Percentiles rank a stretch among this genome's conserved stretches.
Conservation (phyloP, 2,329 filamentous ascomycete species). For the Ambrosiella xylebori region DNA sequence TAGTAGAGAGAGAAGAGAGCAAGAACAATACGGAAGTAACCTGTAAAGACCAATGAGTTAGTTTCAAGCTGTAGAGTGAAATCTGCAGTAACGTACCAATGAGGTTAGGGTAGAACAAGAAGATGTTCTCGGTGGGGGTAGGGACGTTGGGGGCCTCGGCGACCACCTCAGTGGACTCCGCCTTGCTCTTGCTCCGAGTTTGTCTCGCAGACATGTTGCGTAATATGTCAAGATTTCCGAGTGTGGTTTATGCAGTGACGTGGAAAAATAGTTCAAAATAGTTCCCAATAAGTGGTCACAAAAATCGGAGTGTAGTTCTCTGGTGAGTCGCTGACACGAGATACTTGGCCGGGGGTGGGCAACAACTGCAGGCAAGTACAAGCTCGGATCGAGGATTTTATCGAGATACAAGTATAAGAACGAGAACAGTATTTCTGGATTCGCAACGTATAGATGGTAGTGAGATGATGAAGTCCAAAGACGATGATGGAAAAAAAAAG, state of each 20-base stretch:
- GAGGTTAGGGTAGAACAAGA: slow-evolving; percentile 65
- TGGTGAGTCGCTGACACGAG: neutral
- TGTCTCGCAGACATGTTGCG: slow-evolving; percentile 13
- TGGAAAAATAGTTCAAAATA: neutral
- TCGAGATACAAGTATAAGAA: neutral
- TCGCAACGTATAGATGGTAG: neutral
- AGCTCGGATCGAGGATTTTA: neutral
- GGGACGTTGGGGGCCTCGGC: slow-evolving; percentile 20
- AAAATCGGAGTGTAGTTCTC: neutral
- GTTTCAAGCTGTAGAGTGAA: neutral
- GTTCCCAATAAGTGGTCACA: neutral
- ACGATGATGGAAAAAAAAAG: neutral
- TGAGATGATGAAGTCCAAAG: neutral
- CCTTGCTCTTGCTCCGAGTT: slow-evolving; percentile 15
- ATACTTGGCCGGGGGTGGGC: neutral
- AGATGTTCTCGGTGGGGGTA: slow-evolving; percentile 50
- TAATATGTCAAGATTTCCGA: neutral
- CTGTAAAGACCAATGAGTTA: slow-evolving; percentile 24
- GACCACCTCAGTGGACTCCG: slow-evolving; percentile 12
- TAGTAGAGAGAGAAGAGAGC: slow-evolving; percentile 91
- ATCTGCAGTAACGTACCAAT: slow-evolving; percentile 41
- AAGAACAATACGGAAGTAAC: slow-evolving; percentile 61
- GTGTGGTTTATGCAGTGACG: neutral
- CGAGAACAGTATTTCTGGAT: neutral
- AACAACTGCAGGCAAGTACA: neutral